Conservation (phyloP, 768 basidiomycete genomes). For the Lactifluus hygrophoroides region DNA sequence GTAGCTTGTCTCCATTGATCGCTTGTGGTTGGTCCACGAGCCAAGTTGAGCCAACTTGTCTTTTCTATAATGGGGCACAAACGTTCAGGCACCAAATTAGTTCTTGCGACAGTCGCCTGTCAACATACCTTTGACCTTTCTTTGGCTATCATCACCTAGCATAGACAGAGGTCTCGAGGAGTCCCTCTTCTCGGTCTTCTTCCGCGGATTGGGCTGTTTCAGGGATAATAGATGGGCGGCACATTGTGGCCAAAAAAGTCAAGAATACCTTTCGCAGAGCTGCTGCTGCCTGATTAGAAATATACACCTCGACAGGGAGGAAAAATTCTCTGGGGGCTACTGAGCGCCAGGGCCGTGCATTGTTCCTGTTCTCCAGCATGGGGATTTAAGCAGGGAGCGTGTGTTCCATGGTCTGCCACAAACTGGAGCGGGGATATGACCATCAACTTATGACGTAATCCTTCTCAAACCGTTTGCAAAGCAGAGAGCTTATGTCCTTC, state of each 20-base stretch:
- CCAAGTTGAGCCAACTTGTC: constrained; percentile 59
- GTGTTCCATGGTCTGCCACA: too few species aligned
- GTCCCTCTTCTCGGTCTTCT: constrained; percentile 49
- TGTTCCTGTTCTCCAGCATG: constrained; percentile 15
- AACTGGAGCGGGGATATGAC: too few species aligned
- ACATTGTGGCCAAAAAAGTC: background rate
- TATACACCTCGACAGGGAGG: constrained; percentile 19
- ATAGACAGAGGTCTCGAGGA: constrained; percentile 26
- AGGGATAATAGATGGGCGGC: background rate
- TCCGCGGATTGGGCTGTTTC: constrained; percentile 38
- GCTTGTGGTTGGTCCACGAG: constrained; percentile 39
- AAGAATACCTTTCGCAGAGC: constrained; percentile 17
- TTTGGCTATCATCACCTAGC: constrained; percentile 36
- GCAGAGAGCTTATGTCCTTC: too few species aligned
- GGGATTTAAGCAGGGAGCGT: constrained; percentile 6
- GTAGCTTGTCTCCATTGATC: constrained; percentile 69
- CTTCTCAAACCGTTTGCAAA: too few species aligned
- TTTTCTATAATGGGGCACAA: constrained; percentile 41
- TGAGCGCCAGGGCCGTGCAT: constrained; percentile 3
- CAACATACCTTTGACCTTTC: constrained; percentile 52
- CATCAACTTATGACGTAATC: constrained; percentile 12
- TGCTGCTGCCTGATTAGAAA: constrained; percentile 19
- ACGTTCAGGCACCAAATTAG: background rate
- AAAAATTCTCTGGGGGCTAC: constrained; percentile 14
- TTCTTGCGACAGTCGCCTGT: background rate